phyloP scores from a whole-genome alignment of 2,329 filamentous ascomycete genomes.

The Aspergillus sclerotialis region DNA sequence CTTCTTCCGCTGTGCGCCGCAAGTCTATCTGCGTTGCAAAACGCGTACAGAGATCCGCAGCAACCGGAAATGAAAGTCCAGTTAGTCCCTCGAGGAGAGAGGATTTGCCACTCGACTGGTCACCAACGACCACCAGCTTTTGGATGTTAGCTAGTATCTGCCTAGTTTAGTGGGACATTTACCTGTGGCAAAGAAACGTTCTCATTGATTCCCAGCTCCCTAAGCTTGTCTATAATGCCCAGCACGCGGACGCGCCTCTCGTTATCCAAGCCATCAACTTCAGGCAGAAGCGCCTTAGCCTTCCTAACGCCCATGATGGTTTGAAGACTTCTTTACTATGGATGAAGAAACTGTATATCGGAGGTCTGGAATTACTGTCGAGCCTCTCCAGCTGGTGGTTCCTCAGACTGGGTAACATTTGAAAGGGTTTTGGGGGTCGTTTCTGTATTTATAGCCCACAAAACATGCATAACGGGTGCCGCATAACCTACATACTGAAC shows the following conservation, averaged over 20 bases:
- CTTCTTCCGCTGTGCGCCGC: conserved; percentile 8
- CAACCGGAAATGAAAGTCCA: conserved; percentile 21
- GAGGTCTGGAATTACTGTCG: too few species aligned
- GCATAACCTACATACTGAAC: too few species aligned
- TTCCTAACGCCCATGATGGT: too few species aligned
- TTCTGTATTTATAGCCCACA: too few species aligned
- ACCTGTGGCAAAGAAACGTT: conserved; percentile 24
- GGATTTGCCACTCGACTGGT: conserved; percentile 28
- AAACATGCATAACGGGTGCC: too few species aligned
- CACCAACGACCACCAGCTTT: conserved; percentile 26
- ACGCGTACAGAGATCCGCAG: conserved; percentile 23
- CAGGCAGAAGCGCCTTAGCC: too few species aligned
- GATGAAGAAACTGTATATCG: too few species aligned
- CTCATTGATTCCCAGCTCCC: conserved; percentile 21
- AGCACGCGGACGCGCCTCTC: conserved; percentile 10
- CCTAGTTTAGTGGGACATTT: too few species aligned
- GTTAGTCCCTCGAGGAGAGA: conserved; percentile 26
- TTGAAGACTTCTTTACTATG: too few species aligned
- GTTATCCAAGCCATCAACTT: conserved; percentile 19
- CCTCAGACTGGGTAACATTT: too few species aligned
- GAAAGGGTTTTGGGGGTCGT: too few species aligned
- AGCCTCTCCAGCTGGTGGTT: too few species aligned
- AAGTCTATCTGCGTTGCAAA: conserved; percentile 27
- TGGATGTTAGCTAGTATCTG: conserved; percentile 3
- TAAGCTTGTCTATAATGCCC: conserved; percentile 18